Evolutionary conservation across 2,329 filamentous ascomycete genomes (phyloP).

Genomic region (Catunica adiposa): DNA sequence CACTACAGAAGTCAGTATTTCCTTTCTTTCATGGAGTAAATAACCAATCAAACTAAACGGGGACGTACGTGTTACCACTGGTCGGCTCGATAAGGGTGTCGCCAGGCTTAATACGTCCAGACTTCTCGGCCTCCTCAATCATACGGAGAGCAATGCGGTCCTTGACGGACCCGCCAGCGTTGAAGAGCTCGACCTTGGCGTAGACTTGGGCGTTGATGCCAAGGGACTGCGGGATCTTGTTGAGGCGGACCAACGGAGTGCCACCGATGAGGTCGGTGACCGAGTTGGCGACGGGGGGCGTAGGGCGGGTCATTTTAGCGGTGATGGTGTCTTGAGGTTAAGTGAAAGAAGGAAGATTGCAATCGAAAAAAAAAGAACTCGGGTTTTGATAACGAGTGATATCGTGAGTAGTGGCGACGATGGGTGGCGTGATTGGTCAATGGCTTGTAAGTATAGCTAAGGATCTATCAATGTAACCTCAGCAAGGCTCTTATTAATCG

Average conservation of each 20-base stretch:
- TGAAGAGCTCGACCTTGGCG: conserved; percentile 85
- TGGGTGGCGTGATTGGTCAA: too few species aligned
- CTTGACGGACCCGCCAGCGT: conserved; percentile 85
- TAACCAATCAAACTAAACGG: not conserved
- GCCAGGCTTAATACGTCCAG: conserved; percentile 86
- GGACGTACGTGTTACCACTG: conserved; percentile 67
- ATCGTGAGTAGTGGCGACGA: too few species aligned
- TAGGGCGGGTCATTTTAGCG: conserved; percentile 12
- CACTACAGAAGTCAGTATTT: conserved; percentile 25
- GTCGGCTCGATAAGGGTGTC: conserved; percentile 97
- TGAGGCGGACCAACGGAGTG: conserved; percentile 85
- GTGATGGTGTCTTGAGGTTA: too few species aligned
- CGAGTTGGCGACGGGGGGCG: conserved; percentile 32
- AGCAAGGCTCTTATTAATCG: too few species aligned
- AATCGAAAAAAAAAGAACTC: too few species aligned
- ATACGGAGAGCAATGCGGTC: conserved; percentile 92
- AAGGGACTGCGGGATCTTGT: conserved; percentile 79
- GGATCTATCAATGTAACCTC: too few species aligned
- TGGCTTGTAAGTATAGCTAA: too few species aligned
- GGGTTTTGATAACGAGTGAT: too few species aligned
- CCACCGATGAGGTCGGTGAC: conserved; percentile 85
- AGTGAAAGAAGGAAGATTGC: too few species aligned
- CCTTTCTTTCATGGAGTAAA: not conserved
- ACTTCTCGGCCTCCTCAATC: conserved; percentile 88
- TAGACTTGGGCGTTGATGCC: conserved; percentile 82